Conservation (phyloP, 257 asterid species). For the Nicotiana paniculata region DNA sequence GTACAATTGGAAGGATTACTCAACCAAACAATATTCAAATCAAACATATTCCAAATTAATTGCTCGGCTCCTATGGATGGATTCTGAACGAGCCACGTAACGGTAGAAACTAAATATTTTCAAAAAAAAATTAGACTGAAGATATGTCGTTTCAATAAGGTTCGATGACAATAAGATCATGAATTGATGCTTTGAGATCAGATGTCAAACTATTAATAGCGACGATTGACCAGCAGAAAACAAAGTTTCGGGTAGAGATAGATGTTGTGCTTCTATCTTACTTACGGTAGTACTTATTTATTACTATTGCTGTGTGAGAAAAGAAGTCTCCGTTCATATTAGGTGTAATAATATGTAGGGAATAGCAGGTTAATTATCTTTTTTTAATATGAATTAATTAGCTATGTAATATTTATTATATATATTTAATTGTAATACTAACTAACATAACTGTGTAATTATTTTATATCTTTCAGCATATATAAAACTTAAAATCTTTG, state of each 20-base stretch:
- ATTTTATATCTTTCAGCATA: neutral
- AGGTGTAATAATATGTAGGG: neutral
- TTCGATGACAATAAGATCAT: neutral
- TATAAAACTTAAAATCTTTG: neutral
- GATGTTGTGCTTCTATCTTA: neutral
- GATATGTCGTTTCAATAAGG: neutral
- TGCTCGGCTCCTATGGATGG: neutral
- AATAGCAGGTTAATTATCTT: neutral
- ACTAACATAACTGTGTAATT: neutral
- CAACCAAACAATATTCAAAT: neutral
- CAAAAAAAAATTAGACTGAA: neutral
- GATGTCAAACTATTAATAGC: neutral
- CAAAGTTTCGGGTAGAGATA: neutral
- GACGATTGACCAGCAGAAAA: neutral
- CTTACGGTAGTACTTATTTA: neutral
- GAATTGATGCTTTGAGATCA: neutral
- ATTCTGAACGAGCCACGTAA: neutral
- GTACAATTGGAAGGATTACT: neutral
- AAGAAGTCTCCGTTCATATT: neutral
- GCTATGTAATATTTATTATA: neutral
- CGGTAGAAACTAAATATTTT: too few relatives aligned
- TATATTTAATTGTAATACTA: neutral
- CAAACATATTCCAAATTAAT: neutral
- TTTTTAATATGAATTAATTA: neutral
- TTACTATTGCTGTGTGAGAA: neutral